These are phyloP conservation scores for Paecilomyces dactylethromorphus DNA, from an alignment of 2,329 filamentous ascomycete species.

Conservation along the genomic window DNA sequence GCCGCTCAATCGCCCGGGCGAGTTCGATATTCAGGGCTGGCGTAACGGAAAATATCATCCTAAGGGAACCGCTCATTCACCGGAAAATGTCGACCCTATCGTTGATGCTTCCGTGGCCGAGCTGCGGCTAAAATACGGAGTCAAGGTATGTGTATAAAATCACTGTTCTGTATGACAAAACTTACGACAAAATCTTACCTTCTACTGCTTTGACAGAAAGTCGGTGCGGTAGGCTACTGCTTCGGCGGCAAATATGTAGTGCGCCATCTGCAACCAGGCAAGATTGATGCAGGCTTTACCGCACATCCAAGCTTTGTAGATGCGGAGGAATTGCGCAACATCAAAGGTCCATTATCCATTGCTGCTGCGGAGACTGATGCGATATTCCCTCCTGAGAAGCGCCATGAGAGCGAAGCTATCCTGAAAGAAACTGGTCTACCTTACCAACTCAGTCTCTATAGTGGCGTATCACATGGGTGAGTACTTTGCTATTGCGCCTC, in stretches of 20 bases:
- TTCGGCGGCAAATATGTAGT: slow-evolving; percentile 53
- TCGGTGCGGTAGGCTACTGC: slow-evolving; percentile 22
- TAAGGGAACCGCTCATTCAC: slow-evolving; percentile 24
- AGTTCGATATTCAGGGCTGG: slow-evolving; percentile 44
- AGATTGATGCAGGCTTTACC: slow-evolving; percentile 60
- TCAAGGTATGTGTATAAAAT: slow-evolving; percentile 13
- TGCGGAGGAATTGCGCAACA: slow-evolving; percentile 54
- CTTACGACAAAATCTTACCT: background rate
- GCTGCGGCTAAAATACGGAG: slow-evolving; percentile 14
- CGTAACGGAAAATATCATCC: slow-evolving; percentile 3
- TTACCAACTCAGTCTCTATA: slow-evolving; percentile 68
- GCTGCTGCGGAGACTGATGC: slow-evolving; percentile 52
- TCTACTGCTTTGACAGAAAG: slow-evolving; percentile 1
- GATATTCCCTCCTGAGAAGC: slow-evolving; percentile 51
- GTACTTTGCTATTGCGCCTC: background rate
- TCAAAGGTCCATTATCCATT: slow-evolving; percentile 59
- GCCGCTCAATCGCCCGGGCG: slow-evolving; percentile 42
- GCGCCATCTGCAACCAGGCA: slow-evolving; percentile 53
- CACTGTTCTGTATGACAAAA: slow-evolving; percentile 4
- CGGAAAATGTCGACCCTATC: slow-evolving; percentile 41
- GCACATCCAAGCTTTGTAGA: slow-evolving; percentile 70
- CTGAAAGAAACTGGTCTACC: slow-evolving; percentile 46
- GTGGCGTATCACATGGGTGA: slow-evolving; percentile 56
- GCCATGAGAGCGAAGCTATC: slow-evolving; percentile 52
- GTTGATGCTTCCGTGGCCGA: slow-evolving; percentile 35